phyloP scores from a whole-genome alignment of 2,329 filamentous ascomycete species.

The Aspergillus sp. region DNA sequence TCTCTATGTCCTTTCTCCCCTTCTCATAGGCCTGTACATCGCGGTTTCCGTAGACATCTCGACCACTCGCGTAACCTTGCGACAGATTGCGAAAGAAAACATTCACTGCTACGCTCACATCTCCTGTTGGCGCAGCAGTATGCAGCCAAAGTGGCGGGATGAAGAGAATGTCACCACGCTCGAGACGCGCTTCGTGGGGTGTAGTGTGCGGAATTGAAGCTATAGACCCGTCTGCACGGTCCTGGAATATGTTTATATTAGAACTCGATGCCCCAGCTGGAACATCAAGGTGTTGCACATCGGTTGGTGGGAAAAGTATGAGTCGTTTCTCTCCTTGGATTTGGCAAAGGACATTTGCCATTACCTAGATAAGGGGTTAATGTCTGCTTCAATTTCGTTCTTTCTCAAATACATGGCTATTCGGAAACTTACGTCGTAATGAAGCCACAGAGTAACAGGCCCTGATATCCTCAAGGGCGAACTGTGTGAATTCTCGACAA shows the following conservation, averaged over 20 bases:
- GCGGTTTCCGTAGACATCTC: constrained; percentile 85
- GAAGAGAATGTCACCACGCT: constrained; percentile 74
- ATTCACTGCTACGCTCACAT: constrained; percentile 76
- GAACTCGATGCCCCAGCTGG: constrained; percentile 78
- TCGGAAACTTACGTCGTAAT: constrained; percentile 68
- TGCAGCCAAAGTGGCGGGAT: constrained; percentile 85
- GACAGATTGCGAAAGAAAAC: constrained; percentile 78
- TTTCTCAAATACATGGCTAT: background rate
- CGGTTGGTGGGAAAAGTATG: constrained; percentile 74
- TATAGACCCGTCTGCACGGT: constrained; percentile 40
- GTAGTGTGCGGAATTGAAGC: constrained; percentile 63
- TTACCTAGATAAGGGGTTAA: constrained; percentile 55
- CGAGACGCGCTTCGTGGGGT: constrained; percentile 66
- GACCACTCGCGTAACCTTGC: constrained; percentile 67
- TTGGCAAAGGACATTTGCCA: constrained; percentile 85
- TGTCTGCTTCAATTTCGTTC: background rate
- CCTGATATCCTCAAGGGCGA: constrained; percentile 79
- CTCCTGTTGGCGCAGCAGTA: constrained; percentile 50
- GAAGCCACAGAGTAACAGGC: constrained; percentile 82
- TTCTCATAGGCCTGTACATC: constrained; percentile 84
- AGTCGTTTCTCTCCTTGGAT: constrained; percentile 71
- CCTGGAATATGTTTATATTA: constrained; percentile 67
- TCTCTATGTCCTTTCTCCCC: constrained; percentile 69
- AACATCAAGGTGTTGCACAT: constrained; percentile 69
- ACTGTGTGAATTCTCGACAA: constrained; percentile 67